A percentile compares a stretch with the other conserved stretches of the same genome.
Conservation (phyloP, 768 basidiomycete species). For the Lactarius trivialis region DNA sequence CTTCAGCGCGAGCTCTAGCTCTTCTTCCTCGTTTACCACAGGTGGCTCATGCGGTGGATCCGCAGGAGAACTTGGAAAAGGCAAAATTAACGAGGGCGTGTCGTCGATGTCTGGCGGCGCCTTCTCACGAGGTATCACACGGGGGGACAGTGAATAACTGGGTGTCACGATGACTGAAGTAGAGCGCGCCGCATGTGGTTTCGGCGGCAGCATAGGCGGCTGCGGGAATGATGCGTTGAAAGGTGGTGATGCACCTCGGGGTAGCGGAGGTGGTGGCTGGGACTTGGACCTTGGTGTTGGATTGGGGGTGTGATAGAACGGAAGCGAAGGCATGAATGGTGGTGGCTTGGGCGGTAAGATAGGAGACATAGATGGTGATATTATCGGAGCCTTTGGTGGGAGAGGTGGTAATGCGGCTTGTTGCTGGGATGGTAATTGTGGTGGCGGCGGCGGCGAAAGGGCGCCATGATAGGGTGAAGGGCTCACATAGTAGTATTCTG, state of each 20-base stretch:
- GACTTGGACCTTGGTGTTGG: neutral
- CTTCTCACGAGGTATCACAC: neutral
- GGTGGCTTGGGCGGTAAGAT: constrained; percentile 11
- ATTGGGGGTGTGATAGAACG: neutral
- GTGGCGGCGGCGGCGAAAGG: neutral
- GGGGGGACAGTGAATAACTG: neutral
- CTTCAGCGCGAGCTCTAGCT: constrained; percentile 56
- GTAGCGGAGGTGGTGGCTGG: constrained; percentile 1
- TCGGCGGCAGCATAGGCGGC: neutral
- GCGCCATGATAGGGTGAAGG: constrained; percentile 4
- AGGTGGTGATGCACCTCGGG: neutral
- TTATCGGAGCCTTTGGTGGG: constrained; percentile 13
- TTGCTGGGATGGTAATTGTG: neutral
- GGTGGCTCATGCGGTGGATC: constrained; percentile 14
- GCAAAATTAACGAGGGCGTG: neutral
- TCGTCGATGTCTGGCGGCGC: neutral
- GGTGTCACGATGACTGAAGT: neutral
- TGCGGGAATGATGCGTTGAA: neutral
- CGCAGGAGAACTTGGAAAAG: constrained; percentile 19
- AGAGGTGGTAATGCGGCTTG: constrained; percentile 8
- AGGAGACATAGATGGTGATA: constrained; percentile 3
- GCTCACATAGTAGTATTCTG: neutral
- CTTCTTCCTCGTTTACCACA: constrained; percentile 47
- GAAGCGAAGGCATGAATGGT: neutral
- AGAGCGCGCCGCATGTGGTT: constrained; percentile 3